Evolutionary conservation across 768 basidiomycete species (phyloP).

Genomic region (Leccinellum rugosiceps): DNA sequence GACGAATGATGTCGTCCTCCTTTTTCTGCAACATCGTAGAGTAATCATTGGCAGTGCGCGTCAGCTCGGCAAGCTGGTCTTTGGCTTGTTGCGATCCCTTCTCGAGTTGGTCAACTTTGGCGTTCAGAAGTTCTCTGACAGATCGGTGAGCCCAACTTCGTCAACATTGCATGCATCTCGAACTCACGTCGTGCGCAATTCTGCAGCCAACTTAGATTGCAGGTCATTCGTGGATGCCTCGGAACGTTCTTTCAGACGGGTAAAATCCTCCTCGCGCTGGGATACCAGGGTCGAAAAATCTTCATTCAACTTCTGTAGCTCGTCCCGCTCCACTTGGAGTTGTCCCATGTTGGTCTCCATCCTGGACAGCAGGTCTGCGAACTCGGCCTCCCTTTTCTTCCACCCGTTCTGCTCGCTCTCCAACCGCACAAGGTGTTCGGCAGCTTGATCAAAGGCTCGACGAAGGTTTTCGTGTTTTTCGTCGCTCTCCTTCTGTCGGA

Average conservation of each 20-base stretch:
- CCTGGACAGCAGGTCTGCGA: constrained; percentile 53
- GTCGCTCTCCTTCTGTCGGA: constrained; percentile 74
- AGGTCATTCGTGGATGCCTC: constrained; percentile 63
- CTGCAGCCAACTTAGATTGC: constrained; percentile 65
- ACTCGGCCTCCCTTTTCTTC: constrained; percentile 59
- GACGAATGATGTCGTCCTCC: constrained; percentile 61
- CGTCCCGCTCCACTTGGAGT: constrained; percentile 56
- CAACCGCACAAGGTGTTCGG: constrained; percentile 78
- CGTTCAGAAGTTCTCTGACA: constrained; percentile 59
- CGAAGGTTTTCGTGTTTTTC: constrained; percentile 72
- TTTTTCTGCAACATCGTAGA: constrained; percentile 73
- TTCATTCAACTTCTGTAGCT: constrained; percentile 60
- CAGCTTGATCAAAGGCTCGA: constrained; percentile 77
- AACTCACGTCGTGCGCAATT: constrained; percentile 61
- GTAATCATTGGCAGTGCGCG: constrained; percentile 74
- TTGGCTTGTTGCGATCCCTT: constrained; percentile 66
- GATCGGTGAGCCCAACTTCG: not conserved
- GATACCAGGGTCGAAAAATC: constrained; percentile 65
- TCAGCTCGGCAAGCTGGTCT: constrained; percentile 73
- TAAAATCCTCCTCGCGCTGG: constrained; percentile 79
- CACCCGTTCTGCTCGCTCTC: constrained; percentile 75
- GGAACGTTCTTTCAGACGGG: constrained; percentile 70
- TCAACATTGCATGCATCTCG: not conserved
- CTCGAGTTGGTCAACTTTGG: constrained; percentile 60
- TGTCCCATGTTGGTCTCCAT: constrained; percentile 59